phyloP scores from a whole-genome alignment of 164 flowering plant species.

The Vitis labrusca region DNA sequence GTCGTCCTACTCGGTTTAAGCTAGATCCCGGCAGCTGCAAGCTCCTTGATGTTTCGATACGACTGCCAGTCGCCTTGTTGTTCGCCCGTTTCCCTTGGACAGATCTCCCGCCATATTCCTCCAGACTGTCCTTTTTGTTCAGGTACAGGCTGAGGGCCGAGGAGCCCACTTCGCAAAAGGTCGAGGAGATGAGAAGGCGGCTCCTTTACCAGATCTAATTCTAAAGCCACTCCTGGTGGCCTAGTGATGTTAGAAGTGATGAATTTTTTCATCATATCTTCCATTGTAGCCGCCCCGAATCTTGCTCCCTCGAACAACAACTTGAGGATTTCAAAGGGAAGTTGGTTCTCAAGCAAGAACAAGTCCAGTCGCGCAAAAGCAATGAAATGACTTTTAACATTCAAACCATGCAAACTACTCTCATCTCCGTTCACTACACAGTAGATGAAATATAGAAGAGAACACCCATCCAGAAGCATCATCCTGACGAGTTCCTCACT shows the following conservation, averaged over 20 bases:
- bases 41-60: not conserved
- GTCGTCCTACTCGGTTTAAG: not conserved
- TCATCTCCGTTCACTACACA: no score
- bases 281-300: not conserved
- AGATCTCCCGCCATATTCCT: no score
- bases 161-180: no score
- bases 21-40: not conserved
- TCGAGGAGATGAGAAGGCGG: no score
- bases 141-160: no score
- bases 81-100: not conserved
- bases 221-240: no score
- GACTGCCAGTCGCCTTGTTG: not conserved
- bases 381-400: not conserved
- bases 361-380: constrained; percentile 1
- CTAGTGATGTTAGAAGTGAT: not conserved
- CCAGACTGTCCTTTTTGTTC: no score
- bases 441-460: not conserved
- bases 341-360: constrained; percentile 16
- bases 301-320: not conserved
- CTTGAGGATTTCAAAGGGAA: constrained; percentile 6
- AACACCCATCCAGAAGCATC: not conserved
- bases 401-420: not conserved
- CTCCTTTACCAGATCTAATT: no score
- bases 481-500: not conserved
- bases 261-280: not conserved